Base-by-base conservation (phyloP, 2,329 filamentous ascomycete species). In the Lasiodiplodia citricola region DNA sequence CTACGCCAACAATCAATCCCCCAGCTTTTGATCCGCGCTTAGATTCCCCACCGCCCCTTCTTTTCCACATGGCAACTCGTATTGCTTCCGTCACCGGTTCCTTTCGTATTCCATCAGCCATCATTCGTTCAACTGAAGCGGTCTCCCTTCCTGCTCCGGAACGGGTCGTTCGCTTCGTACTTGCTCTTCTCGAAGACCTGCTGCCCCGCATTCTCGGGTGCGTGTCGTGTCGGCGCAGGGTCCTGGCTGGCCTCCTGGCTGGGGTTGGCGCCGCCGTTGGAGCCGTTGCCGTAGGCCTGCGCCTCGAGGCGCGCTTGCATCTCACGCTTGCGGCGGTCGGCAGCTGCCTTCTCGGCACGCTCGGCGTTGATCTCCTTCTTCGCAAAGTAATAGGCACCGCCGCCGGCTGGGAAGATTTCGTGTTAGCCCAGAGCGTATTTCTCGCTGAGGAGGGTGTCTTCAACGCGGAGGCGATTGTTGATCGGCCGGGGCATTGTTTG, bases 351-450 rank as follows among this genome's bases (percentile, higher is more conserved):
- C 74, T 88, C 87, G 70, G 91, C 89, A 72, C 95, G 92, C 81
- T 97, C 94, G 74, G 92, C 92, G 79, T 97, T 97, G 87, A 99
- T 97, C 80, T 90, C 91, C 77, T 89, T 87, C 86, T 99, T 99
- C 72, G 96, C 96, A 79, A 97, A 97, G 84, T 92, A 94, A 86
- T 98, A 99, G 76, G 95, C 94, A 71, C 91, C 92, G 72, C 89
- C 96, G 77, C 95, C 96, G 73, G 94, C 93, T 94, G 77, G 67
- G 65, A 75, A 16, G 44, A n/a, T 14, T 47, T 35, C 21, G 35
- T 13, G 58, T 66, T 28, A 69, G 67, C 16, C 35, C 5, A 3
- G 28, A 31, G n/a, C 21, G 50, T 37, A 37, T 13, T 13, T n/a
- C 57, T 11, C 52, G 31, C 41, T 25, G 18, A 41, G 10, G 18